These are phyloP conservation scores for Crataegus laevigata DNA, from an alignment of 306 rosid species.

Conservation along the genomic window DNA sequence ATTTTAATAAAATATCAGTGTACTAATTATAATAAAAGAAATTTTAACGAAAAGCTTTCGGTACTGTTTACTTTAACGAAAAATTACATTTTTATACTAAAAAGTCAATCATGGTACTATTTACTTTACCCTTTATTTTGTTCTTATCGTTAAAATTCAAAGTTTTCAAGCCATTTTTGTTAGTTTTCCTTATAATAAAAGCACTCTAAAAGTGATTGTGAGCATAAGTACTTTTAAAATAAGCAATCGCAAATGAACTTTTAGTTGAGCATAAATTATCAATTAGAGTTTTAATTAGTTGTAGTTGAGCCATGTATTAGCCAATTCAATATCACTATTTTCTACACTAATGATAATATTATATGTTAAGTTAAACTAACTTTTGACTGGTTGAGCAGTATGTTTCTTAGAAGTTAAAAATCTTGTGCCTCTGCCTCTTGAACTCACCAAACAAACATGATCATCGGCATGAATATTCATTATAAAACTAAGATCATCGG, in stretches of 20 bases:
- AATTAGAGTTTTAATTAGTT: neutral
- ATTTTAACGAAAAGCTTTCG: too few relatives aligned
- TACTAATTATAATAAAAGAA: too few relatives aligned
- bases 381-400: neutral
- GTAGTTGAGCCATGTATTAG: neutral
- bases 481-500: neutral
- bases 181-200: too few relatives aligned
- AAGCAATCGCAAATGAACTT: neutral
- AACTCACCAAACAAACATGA: neutral
- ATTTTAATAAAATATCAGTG: too few relatives aligned
- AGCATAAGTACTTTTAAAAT: neutral
- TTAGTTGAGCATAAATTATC: neutral
- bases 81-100: too few relatives aligned
- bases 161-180: too few relatives aligned
- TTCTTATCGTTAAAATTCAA: too few relatives aligned
- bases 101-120: too few relatives aligned
- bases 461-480: constrained; percentile 1
- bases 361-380: neutral
- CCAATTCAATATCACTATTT: neutral
- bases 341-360: neutral
- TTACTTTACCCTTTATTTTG: too few relatives aligned
- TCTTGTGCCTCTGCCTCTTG: neutral
- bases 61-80: too few relatives aligned
- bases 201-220: neutral
- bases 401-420: neutral